Conservation (phyloP, 2,329 filamentous ascomycete genomes). For the Pseudocercospora pini-densiflorae region DNA sequence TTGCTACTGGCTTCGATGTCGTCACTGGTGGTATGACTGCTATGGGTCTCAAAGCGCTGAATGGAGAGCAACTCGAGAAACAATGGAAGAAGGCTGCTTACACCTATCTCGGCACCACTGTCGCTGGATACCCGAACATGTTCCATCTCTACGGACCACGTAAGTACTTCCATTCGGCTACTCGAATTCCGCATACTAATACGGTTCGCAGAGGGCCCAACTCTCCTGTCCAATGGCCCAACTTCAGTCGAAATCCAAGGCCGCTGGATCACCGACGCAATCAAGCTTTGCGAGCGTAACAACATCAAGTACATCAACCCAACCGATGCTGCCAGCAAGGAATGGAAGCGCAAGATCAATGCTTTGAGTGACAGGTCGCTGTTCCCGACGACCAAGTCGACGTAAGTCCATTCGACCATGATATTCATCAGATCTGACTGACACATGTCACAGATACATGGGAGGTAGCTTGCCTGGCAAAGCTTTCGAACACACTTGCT, state of each 20-base stretch:
- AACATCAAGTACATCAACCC: conserved; percentile 38
- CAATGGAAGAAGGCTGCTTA: conserved; percentile 48
- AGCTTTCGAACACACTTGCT: conserved; percentile 37
- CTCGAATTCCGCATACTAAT: conserved; percentile 24
- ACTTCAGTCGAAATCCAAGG: conserved; percentile 48
- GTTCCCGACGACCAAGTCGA: conserved; percentile 38
- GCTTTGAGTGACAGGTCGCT: conserved; percentile 33
- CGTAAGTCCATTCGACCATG: conserved; percentile 22
- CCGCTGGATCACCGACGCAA: conserved; percentile 42
- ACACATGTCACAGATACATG: conserved; percentile 23
- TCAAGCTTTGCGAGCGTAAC: conserved; percentile 33
- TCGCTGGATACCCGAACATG: conserved; percentile 42
- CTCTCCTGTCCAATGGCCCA: conserved; percentile 48
- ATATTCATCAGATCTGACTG: background rate
- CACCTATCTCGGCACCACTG: conserved; percentile 51
- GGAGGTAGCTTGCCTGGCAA: conserved; percentile 30
- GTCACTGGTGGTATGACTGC: conserved; percentile 48
- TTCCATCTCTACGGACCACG: conserved; percentile 9
- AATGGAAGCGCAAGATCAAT: conserved; percentile 39
- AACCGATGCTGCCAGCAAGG: conserved; percentile 35
- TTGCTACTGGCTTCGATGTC: conserved; percentile 54
- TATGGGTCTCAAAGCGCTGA: conserved; percentile 45
- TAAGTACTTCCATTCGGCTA: conserved; percentile 26
- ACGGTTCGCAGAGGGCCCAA: conserved; percentile 44
- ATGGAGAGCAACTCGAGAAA: conserved; percentile 36